phyloP scores from a whole-genome alignment of 2,329 filamentous ascomycete genomes.

The Zalaria sp. region DNA sequence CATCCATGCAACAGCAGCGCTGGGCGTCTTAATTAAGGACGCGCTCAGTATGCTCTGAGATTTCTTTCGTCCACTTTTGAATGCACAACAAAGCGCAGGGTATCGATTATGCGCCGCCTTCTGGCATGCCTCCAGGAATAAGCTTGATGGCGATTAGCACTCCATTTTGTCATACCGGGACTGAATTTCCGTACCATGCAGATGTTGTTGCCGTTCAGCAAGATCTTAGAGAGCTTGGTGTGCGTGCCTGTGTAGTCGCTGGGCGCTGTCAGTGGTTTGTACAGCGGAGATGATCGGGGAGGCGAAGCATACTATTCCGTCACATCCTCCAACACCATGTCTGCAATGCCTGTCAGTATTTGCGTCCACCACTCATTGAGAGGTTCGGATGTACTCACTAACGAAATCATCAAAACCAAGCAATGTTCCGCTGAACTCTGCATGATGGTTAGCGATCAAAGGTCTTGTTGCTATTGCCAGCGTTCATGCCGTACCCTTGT shows the following conservation, averaged over 20 bases:
- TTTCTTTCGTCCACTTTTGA: no score
- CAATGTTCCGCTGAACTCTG: conserved; percentile 90
- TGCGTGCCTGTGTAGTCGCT: conserved; percentile 86
- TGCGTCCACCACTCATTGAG: not conserved
- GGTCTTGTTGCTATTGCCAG: not conserved
- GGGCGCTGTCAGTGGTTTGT: not conserved
- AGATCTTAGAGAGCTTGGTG: conserved; percentile 82
- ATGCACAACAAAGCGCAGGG: no score
- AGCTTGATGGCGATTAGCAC: conserved; percentile 7
- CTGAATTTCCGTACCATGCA: conserved; percentile 65
- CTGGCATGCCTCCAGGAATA: conserved; percentile 14
- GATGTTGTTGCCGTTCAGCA: conserved; percentile 95
- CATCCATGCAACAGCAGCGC: no score
- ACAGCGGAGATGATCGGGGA: not conserved
- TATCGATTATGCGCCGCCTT: not conserved
- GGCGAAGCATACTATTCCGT: conserved; percentile 63
- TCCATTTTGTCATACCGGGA: not conserved
- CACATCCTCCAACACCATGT: conserved; percentile 96
- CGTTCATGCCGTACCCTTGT: conserved; percentile 57
- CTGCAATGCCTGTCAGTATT: conserved; percentile 31
- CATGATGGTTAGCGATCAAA: conserved; percentile 6
- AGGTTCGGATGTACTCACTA: conserved; percentile 52
- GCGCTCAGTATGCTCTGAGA: no score
- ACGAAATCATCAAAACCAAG: conserved; percentile 98
- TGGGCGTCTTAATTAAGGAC: no score